phyloP scores from a whole-genome alignment of 2,329 filamentous ascomycete genomes.

The Colletotrichum tamarilloi region DNA sequence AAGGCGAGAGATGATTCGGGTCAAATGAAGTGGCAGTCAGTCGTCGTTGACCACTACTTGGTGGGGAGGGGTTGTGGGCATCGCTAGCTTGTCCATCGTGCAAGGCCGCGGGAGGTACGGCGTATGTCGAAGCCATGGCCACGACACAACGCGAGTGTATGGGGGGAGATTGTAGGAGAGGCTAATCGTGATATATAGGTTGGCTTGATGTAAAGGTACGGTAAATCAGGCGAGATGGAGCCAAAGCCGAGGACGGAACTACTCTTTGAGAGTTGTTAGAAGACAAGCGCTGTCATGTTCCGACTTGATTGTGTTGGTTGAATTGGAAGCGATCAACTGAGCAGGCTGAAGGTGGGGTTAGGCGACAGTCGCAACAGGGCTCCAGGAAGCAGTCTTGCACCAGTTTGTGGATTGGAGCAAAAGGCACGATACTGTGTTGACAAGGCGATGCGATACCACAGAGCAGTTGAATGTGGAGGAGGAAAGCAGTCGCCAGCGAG shows the following conservation, averaged over 20 bases:
- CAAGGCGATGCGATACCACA: background rate
- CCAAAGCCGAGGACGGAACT: slow-evolving; percentile 2
- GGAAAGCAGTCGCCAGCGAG: slow-evolving; percentile 9
- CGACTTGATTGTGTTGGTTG: background rate
- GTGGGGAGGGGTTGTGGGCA: slow-evolving; percentile 45
- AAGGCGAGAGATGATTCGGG: slow-evolving; percentile 54
- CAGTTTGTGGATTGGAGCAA: background rate
- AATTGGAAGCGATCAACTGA: background rate
- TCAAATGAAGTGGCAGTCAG: slow-evolving; percentile 46
- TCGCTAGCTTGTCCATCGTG: slow-evolving; percentile 48
- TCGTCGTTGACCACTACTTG: slow-evolving; percentile 38
- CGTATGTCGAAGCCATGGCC: slow-evolving; percentile 58
- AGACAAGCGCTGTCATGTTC: slow-evolving; percentile 29
- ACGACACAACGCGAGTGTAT: slow-evolving; percentile 25
- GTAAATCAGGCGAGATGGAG: slow-evolving; percentile 2
- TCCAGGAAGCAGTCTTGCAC: background rate
- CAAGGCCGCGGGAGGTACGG: slow-evolving; percentile 53
- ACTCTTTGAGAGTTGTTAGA: slow-evolving; percentile 4
- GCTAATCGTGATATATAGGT: background rate
- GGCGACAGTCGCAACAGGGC: background rate
- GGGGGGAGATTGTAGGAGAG: background rate
- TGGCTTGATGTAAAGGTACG: background rate
- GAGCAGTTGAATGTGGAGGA: background rate
- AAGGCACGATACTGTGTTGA: background rate
- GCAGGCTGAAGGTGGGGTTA: background rate